Conservation (phyloP, 2,329 filamentous ascomycete genomes). For the Cytospora chrysosperma region DNA sequence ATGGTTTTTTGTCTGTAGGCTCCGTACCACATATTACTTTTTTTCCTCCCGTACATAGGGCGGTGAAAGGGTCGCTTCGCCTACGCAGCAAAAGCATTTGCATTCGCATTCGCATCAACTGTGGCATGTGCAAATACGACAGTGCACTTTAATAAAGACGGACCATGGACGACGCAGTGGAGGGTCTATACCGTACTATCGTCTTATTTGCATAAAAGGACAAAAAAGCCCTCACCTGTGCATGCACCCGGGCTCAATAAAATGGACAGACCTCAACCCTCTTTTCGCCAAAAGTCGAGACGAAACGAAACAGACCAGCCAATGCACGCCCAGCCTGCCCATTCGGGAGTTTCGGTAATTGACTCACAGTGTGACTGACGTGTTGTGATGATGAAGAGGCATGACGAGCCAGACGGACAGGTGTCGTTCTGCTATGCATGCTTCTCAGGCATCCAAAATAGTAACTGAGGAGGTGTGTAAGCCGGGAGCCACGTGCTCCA, state of each 20-base stretch:
- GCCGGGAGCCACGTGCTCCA: neutral
- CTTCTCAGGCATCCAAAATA: too few species aligned
- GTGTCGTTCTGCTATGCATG: too few species aligned
- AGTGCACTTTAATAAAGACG: neutral
- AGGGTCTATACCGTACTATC: neutral
- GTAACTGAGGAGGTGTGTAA: neutral
- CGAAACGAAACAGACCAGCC: conserved; percentile 7
- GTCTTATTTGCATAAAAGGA: neutral
- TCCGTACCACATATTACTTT: neutral
- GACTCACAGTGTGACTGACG: conserved; percentile 1
- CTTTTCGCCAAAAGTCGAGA: neutral
- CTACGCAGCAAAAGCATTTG: conserved; percentile 5
- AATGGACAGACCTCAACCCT: neutral
- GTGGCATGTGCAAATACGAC: conserved; percentile 12
- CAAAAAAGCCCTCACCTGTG: neutral
- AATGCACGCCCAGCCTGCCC: conserved; percentile 1
- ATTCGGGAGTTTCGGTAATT: neutral
- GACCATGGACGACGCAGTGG: neutral
- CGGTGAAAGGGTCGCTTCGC: conserved; percentile 17
- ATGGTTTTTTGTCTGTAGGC: neutral
- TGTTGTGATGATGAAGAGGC: neutral
- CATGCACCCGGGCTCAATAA: neutral
- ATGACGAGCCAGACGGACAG: neutral
- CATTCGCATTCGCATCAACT: too few species aligned
- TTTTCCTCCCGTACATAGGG: conserved; percentile 12